Evolutionary conservation across 148 eudicot genomes (phyloP), one percentile per base, ranked within the genome.

Genomic region (Agrostemma githago): DNA sequence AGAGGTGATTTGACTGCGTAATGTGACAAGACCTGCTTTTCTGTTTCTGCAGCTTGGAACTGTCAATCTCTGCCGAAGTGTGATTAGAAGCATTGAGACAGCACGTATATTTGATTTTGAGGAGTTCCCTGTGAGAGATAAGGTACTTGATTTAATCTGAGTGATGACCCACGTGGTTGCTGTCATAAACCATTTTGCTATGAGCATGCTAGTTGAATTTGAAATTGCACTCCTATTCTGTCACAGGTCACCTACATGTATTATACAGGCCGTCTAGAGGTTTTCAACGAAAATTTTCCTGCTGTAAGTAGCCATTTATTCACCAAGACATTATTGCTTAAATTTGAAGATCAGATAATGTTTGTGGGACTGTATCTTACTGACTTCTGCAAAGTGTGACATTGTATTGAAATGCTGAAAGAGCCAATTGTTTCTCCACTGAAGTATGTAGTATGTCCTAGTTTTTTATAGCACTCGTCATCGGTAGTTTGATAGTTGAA

Each of bases 31-130:
- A 15, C 46, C 3, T 53, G 11, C 62, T 46, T 4, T 70, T 41
- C 40, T 5, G 62, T 66, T 57, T 72, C 64, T 68, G 79, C 89
- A 90, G 96, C 97, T 95, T 74, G 96, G 99, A 19, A 95, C 99
- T 4, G 99, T 95, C 75, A 87, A 95, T 76, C 89, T 95, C 43
- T 95, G 99, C 81, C 93, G 97, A 76, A 95, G 99, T 88, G 97
- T 95, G 54, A 95, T 92, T 76, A 85, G 99, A 85, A 95, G 99
- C 80, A 95, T 95, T 79, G 99, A 95, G 80, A 95, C 99, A 78
- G 99, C 99, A 70, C 93, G 97, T 48, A 92, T 92, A 74, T 95
- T 95, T 81, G 99, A 92, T 79, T 95, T 95, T 82, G 97, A 95
- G 86, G 99, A 95, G 86, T 92, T 92, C 72, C 99, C 99, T 1